Base-by-base conservation (phyloP, 2,329 filamentous ascomycete species). In the Gliomastix tumulicola region DNA sequence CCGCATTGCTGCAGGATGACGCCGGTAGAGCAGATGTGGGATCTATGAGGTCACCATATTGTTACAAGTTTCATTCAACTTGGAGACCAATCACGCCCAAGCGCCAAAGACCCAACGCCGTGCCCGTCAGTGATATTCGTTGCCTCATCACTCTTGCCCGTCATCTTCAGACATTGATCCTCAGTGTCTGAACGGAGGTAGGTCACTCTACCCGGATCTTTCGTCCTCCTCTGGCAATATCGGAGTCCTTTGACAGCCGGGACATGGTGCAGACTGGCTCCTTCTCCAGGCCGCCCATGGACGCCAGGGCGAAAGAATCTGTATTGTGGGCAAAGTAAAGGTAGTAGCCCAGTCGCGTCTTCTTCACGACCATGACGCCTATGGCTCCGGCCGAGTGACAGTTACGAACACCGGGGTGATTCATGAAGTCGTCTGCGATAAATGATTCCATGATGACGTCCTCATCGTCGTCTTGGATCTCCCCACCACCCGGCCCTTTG, bases 271-370 rank as follows among this genome's bases (percentile, higher is more conserved):
- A 92, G 22, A 77, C 66, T 1, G 92, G 87, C 37, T 76, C 76
- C 32, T 66, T 69, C 46, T 97, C 89, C 19, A 78, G 74, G 3
- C 82, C 84, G 25, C 83, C 78, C 86, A 97, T 94, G 4, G 88
- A 94, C 2, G 88, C 88, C 36, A 98, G 64, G 6, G 89, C 88
- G 66, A 84, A 82, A 3, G 76, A 80, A 56, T 97, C 90, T 1
- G 92, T 98, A 54, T 97, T 98, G 68, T 98, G 92, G 2, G 84
- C 89, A 64, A 94, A 98, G 59, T 90, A 90, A 35, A 98, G 74
- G 53, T 84, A 88, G 45, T 87, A 79, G 2, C 88, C 88, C 17
- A 76, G 70, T 11, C 67, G 69, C 1, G 76, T 82, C 65, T 88
- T 92, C 65, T 97, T 97, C 49, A 96, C 84, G 1, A 81, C 80